A percentile compares a stretch with the other conserved stretches of the same genome.
phyloP scores from a whole-genome alignment of 345 rosid genomes.

The Lepidium didymum region DNA sequence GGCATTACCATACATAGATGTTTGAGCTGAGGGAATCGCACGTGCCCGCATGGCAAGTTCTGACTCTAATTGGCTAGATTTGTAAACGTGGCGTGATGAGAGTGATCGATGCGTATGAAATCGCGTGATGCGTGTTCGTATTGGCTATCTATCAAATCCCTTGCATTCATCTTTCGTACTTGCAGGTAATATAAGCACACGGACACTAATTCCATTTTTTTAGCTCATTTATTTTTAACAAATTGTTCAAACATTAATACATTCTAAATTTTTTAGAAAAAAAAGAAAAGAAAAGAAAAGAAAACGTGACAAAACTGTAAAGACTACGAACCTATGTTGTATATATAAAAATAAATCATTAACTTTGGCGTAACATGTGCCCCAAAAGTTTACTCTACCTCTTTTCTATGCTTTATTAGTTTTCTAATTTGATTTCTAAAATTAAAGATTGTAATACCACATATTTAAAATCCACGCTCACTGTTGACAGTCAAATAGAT shows the following conservation, averaged over 20 bases:
- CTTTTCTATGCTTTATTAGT: background rate
- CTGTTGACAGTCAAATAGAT: background rate
- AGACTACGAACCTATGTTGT: background rate
- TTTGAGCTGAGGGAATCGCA: conserved; percentile 25
- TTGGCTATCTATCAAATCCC: conserved; percentile 23
- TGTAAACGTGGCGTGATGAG: conserved; percentile 7
- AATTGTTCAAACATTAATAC: background rate
- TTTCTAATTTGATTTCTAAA: background rate
- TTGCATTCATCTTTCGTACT: conserved; percentile 17
- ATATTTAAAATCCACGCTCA: background rate
- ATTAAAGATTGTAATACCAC: background rate
- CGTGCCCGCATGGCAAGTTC: conserved; percentile 32
- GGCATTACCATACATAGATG: conserved; percentile 2
- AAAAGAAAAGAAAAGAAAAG: background rate
- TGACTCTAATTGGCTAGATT: conserved; percentile 22
- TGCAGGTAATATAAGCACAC: conserved; percentile 22
- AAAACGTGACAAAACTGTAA: background rate
- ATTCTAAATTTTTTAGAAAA: background rate
- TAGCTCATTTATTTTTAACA: background rate
- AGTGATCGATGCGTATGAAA: conserved; percentile 22
- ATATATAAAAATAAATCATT: background rate
- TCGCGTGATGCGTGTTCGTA: conserved; percentile 31
- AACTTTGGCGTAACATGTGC: background rate
- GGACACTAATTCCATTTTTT: conserved; percentile 15
- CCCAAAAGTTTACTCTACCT: background rate